These are phyloP conservation scores for Capsella rubella DNA, from an alignment of 441 rosid species.

Conservation along the genomic window DNA sequence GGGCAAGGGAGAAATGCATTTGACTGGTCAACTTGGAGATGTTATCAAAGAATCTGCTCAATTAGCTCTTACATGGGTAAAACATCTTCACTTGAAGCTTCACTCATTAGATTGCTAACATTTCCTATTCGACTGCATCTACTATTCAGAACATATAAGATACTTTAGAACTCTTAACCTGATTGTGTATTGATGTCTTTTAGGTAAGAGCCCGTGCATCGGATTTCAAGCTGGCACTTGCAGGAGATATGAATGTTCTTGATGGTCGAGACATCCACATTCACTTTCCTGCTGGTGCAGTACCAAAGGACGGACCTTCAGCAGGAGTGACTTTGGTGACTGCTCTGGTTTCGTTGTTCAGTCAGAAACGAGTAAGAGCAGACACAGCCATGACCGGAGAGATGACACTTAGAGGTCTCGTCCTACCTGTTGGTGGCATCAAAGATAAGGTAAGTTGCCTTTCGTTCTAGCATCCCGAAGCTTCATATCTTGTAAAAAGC, in stretches of 20 bases:
- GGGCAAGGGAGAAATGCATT: conserved; percentile 94
- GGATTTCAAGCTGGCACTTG: conserved; percentile 69
- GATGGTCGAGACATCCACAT: conserved; percentile 94
- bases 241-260: conserved; percentile 71
- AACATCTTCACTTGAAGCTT: conserved; percentile 20
- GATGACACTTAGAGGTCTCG: conserved; percentile 98
- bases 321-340: conserved; percentile 99
- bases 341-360: conserved; percentile 88
- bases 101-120: not conserved
- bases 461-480: conserved; percentile 26
- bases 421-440: conserved; percentile 97
- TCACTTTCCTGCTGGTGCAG: conserved; percentile 99
- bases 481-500: conserved; percentile 7
- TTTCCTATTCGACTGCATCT: not conserved
- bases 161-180: conserved; percentile 6
- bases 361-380: conserved; percentile 87
- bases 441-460: conserved; percentile 83
- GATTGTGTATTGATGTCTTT: conserved; percentile 31
- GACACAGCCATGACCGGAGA: conserved; percentile 99
- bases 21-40: conserved; percentile 99
- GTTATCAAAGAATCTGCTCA: conserved; percentile 99
- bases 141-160: not conserved
- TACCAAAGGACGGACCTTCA: conserved; percentile 98
- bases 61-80: conserved; percentile 98
- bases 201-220: conserved; percentile 95